Evolutionary conservation across 2,329 filamentous ascomycete genomes (phyloP).

Genomic region (Xylariaceae sp.): DNA sequence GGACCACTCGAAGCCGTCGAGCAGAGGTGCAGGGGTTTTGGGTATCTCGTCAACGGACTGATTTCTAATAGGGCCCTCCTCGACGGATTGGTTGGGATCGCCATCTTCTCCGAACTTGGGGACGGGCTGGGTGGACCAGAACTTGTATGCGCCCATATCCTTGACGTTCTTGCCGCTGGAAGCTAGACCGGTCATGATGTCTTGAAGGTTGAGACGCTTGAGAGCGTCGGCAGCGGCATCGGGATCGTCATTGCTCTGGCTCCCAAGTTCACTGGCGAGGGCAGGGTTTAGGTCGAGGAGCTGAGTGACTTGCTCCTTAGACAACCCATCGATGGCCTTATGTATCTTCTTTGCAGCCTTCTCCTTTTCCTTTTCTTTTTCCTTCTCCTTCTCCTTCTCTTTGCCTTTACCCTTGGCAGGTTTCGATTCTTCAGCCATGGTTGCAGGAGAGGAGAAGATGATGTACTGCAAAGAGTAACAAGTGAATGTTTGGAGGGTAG

Average conservation of each 20-base stretch:
- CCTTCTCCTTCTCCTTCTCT: too few relatives aligned
- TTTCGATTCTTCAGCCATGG: conserved; percentile 63
- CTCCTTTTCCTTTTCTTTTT: conserved; percentile 48
- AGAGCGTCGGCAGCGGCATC: conserved; percentile 52
- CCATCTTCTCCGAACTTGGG: conserved; percentile 72
- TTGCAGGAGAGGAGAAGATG: not conserved
- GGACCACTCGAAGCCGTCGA: conserved; percentile 92
- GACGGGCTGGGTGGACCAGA: conserved; percentile 97
- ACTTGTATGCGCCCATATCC: conserved; percentile 97
- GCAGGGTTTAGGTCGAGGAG: conserved; percentile 74
- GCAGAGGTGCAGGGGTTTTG: conserved; percentile 72
- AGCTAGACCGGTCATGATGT: conserved; percentile 75
- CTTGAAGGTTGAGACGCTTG: conserved; percentile 67
- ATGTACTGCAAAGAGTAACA: not conserved
- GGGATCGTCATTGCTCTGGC: conserved; percentile 37
- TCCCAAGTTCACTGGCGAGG: conserved; percentile 62
- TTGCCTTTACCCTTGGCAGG: conserved; percentile 55
- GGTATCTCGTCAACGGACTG: conserved; percentile 79
- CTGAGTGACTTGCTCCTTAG: conserved; percentile 62
- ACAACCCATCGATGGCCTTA: conserved; percentile 57
- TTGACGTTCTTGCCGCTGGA: conserved; percentile 86
- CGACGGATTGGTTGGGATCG: conserved; percentile 53
- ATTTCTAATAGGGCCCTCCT: conserved; percentile 82
- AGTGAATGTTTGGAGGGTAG: not conserved
- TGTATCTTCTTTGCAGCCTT: conserved; percentile 56